Base-by-base conservation (phyloP, 768 basidiomycete genomes). In the Macrolepiota fuliginosa region DNA sequence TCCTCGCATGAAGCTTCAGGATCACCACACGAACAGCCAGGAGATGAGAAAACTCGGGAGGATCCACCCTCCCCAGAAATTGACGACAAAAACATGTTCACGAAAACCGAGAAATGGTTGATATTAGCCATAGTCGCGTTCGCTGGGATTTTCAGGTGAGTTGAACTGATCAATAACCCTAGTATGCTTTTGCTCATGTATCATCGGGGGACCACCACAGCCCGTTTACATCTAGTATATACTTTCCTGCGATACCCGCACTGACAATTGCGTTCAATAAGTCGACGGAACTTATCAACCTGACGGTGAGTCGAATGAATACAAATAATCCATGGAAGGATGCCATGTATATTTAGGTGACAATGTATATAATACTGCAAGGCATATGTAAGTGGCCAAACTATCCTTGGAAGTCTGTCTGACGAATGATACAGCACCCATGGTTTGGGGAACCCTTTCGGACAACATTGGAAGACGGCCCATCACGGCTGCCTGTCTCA, bases 181-280 rank as follows among this genome's bases (percentile, higher is more conserved):
- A 27, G n/a, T 37, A 24, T 24, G 45, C 22, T 22, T 13, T 52
- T 6, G 13, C n/a, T 29, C n/a, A 25, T 53, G 35, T 45, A 19
- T 29, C 37, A 22, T 17, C 9, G 19, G 45, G 62, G 37, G 39
- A n/a, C n/a, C n/a, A n/a, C 24, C 35, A 24, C 51, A 89, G 87
- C 67, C 89, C 89, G 0, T 73, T 92, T 11, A 89, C 90, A 1
- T 81, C 89, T 2, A 91, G 86, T 60, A 88, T 92, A 60, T 93
- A 92, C 69, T 84, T 91, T 51, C 91, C 91, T 5, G 90, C 87
- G 12, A 88, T 95, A 42, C 92, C 92, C 1, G 78, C 82, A 0
- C 73, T 94, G 24, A 79, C 87, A 0, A 63, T 63, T 19, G 87
- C 76, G 3, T 91, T 95, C 68, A 69, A 86, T 66, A 83, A 85